These are phyloP conservation scores for Amesomyces nigricolor DNA, from an alignment of 2,329 filamentous ascomycete genomes.

Conservation along the genomic window DNA sequence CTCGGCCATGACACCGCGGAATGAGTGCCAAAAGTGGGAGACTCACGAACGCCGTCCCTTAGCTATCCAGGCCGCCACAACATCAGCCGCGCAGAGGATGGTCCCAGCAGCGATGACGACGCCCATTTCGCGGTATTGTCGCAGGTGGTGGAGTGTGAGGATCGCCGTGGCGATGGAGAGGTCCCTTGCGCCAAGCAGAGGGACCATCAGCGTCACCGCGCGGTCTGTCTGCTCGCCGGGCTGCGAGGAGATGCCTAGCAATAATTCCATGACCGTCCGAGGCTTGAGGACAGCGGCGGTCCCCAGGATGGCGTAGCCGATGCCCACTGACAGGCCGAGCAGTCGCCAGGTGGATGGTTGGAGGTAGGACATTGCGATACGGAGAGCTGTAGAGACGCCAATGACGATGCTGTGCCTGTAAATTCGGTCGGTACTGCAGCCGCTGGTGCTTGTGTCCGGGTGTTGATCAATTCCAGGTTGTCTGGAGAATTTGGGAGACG, in stretches of 20 bases:
- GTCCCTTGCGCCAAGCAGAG: constrained; percentile 21
- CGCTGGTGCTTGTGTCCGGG: too few species aligned
- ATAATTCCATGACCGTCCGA: not conserved
- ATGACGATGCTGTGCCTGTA: too few species aligned
- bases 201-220: constrained; percentile 14
- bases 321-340: not conserved
- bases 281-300: not conserved
- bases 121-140: constrained; percentile 18
- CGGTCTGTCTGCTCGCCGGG: not conserved
- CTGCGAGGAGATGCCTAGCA: constrained; percentile 1
- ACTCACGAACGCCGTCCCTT: constrained; percentile 15
- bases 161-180: constrained; percentile 20
- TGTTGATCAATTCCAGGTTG: too few species aligned
- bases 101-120: constrained; percentile 21
- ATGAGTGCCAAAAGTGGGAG: not conserved
- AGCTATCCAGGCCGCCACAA: constrained; percentile 6
- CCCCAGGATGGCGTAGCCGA: not conserved
- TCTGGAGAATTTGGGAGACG: too few species aligned
- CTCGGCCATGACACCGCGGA: not conserved
- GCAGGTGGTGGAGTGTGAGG: constrained; percentile 13
- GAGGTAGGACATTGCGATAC: not conserved
- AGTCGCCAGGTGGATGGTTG: not conserved
- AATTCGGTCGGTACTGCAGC: too few species aligned
- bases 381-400: too few species aligned
- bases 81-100: constrained; percentile 19